Conservation (phyloP, 768 basidiomycete genomes). For the Russula earlei region DNA sequence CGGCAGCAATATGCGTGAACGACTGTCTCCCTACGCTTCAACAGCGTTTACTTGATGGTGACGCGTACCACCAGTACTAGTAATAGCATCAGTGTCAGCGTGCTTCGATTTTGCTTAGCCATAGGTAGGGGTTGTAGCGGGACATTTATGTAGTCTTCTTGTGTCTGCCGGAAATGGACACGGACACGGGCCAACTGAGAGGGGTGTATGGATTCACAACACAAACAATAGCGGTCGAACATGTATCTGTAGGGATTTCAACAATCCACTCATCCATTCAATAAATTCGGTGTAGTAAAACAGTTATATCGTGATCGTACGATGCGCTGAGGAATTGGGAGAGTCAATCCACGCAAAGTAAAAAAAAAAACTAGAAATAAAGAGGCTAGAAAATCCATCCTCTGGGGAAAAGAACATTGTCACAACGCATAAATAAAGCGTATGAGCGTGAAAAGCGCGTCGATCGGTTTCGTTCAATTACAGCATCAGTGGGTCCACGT, state of each 20-base stretch:
- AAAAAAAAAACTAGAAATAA: background rate
- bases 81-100: too few species aligned
- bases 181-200: conserved; percentile 9
- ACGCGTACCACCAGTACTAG: conserved; percentile 36
- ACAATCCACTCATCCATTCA: conserved; percentile 43
- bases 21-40: conserved; percentile 60
- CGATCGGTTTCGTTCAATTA: background rate
- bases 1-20: conserved; percentile 71
- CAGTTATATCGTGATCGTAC: background rate
- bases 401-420: background rate
- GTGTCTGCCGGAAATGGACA: background rate
- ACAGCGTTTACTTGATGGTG: conserved; percentile 75
- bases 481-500: background rate
- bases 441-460: background rate
- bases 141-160: conserved; percentile 1
- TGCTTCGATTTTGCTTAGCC: conserved; percentile 7
- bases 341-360: background rate
- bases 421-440: background rate
- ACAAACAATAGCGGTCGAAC: conserved; percentile 17
- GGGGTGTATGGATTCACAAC: conserved; percentile 4
- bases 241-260: conserved; percentile 62
- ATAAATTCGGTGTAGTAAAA: background rate
- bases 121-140: conserved; percentile 16
- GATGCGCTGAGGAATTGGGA: too few species aligned
- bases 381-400: background rate